A percentile compares a stretch with the other conserved stretches of the same genome.
These are phyloP conservation scores for Lonicera japonica DNA, from an alignment of 129 eudicot species.

Conservation along the genomic window DNA sequence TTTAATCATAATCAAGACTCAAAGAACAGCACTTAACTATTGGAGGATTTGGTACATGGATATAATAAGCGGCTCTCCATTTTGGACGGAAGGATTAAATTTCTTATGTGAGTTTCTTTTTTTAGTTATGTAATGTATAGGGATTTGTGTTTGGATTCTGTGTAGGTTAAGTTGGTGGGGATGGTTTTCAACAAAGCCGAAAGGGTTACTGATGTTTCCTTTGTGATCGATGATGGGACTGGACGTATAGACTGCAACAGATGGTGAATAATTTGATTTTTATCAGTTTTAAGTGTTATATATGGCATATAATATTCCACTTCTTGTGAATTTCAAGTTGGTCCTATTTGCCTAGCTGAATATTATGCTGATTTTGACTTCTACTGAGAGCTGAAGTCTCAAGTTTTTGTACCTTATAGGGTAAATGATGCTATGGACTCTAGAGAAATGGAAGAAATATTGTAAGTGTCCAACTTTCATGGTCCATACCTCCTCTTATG, in stretches of 20 bases:
- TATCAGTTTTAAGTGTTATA: neutral
- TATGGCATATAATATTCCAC: no score
- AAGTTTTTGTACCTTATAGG: slow-evolving; percentile 41
- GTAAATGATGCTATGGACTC: slow-evolving; percentile 59
- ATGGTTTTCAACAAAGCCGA: slow-evolving; percentile 57
- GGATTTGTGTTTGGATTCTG: neutral
- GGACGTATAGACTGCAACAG: slow-evolving; percentile 71
- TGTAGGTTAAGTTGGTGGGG: slow-evolving; percentile 81
- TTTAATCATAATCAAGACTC: no score
- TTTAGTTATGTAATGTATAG: neutral
- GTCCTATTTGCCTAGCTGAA: neutral
- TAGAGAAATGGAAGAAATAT: slow-evolving; percentile 65
- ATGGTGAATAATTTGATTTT: slow-evolving; percentile 39
- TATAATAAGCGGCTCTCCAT: no score
- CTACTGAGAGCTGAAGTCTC: neutral
- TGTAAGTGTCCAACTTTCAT: slow-evolving; percentile 17
- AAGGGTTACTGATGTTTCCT: slow-evolving; percentile 77
- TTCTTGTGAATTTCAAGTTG: no score
- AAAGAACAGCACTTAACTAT: no score
- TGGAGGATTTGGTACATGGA: no score
- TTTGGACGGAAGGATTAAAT: neutral
- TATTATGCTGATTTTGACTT: neutral
- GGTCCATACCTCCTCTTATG: neutral
- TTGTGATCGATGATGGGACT: slow-evolving; percentile 83
- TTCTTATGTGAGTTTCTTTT: neutral